Conservation (phyloP, 1,139 yeast species). For the Blastobotrys niveus region DNA sequence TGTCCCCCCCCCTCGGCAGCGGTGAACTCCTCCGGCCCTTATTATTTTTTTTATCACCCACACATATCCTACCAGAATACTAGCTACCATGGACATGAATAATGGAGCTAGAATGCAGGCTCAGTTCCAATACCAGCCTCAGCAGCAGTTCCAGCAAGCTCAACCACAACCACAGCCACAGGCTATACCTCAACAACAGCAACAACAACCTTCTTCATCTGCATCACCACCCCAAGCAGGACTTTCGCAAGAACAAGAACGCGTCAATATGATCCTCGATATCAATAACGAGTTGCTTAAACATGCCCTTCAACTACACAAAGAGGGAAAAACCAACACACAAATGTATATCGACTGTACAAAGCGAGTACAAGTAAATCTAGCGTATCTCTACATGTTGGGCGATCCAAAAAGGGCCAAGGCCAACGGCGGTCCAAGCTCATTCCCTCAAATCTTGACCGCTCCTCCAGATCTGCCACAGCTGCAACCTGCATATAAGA, state of each 20-base stretch:
- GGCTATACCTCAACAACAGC: neutral
- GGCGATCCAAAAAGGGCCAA: conserved; percentile 26
- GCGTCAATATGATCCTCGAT: conserved; percentile 28
- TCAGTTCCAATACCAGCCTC: no score
- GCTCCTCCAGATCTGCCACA: conserved; percentile 32
- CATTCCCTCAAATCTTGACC: conserved; percentile 28
- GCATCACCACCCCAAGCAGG: neutral
- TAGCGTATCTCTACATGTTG: conserved; percentile 30
- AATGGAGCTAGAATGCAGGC: conserved; percentile 12
- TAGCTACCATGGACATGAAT: conserved; percentile 6
- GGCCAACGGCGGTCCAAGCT: conserved; percentile 18
- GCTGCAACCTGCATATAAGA: conserved; percentile 27
- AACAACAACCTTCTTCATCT: neutral
- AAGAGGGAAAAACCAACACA: conserved; percentile 16
- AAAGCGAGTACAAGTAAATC: conserved; percentile 33
- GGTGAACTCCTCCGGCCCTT: no score
- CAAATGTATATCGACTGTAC: conserved; percentile 23
- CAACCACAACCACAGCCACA: conserved; percentile 8
- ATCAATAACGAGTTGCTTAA: conserved; percentile 33
- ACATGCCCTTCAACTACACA: conserved; percentile 24
- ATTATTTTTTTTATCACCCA: neutral
- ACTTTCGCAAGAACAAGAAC: neutral
- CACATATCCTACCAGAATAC: neutral
- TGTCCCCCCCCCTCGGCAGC: no score
- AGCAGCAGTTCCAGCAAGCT: neutral